Conservation (phyloP, 768 basidiomycete genomes). For the Panaeolus cyanescens region DNA sequence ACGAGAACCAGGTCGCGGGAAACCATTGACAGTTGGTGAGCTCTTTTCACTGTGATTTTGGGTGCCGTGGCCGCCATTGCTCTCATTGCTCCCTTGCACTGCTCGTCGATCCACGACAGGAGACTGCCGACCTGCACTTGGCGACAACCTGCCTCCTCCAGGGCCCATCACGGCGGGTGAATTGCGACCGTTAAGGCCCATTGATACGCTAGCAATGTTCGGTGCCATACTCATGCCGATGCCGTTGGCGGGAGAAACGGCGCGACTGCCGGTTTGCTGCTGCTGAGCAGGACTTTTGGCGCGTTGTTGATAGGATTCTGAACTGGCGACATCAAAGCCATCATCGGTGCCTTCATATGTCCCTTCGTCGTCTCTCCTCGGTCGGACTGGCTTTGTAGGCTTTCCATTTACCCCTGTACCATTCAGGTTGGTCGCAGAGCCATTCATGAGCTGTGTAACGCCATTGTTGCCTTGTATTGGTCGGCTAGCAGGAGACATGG, state of each 20-base stretch:
- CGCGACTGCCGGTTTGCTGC: constrained; percentile 44
- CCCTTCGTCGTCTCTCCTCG: constrained; percentile 48
- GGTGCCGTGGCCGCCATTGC: constrained; percentile 14
- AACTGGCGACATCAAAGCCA: constrained; percentile 51
- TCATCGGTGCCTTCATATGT: constrained; percentile 42
- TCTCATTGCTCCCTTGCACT: constrained; percentile 38
- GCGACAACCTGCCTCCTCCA: constrained; percentile 32
- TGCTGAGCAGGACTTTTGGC: constrained; percentile 61
- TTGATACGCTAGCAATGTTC: constrained; percentile 57
- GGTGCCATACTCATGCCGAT: constrained; percentile 35
- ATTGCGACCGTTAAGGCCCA: constrained; percentile 47
- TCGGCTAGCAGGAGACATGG: constrained; percentile 62
- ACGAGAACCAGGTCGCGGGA: constrained; percentile 43
- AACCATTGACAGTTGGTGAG: constrained; percentile 54
- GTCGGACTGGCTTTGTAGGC: constrained; percentile 44
- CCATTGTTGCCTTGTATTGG: constrained; percentile 47
- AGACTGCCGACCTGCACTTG: constrained; percentile 35
- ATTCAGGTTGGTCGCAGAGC: constrained; percentile 39
- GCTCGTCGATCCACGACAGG: constrained; percentile 49
- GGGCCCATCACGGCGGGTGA: constrained; percentile 38
- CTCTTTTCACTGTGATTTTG: constrained; percentile 49
- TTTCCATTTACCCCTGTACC: constrained; percentile 31
- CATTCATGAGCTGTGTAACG: constrained; percentile 11
- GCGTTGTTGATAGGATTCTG: constrained; percentile 45
- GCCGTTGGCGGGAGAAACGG: constrained; percentile 57